Conservation (phyloP, 2,329 filamentous ascomycete species). For the Colletotrichum caudatum region DNA sequence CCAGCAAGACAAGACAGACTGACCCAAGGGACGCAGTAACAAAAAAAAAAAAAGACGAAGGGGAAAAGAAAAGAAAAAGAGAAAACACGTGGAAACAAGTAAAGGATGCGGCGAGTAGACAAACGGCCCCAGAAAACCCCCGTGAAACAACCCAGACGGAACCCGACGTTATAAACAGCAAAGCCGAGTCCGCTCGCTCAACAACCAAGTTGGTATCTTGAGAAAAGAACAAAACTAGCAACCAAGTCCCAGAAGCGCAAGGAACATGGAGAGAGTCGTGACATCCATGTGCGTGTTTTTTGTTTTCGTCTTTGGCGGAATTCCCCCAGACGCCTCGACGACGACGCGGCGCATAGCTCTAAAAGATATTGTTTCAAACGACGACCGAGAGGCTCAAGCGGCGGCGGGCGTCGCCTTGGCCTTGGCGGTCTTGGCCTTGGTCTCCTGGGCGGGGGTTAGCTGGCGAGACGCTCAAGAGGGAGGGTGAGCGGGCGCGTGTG, state of each 20-base stretch:
- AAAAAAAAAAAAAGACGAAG: background rate
- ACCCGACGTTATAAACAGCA: conserved; percentile 15
- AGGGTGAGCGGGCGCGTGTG: background rate
- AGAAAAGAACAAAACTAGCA: conserved; percentile 33
- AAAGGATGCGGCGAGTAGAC: background rate
- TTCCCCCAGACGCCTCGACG: background rate
- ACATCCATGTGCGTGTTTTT: background rate
- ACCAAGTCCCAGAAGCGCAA: conserved; percentile 7
- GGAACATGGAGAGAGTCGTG: background rate
- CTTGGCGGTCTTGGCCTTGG: conserved; percentile 41
- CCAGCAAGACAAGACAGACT: background rate
- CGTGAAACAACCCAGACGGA: background rate
- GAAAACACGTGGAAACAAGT: background rate
- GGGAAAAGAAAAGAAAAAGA: too few relatives aligned
- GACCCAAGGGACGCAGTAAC: background rate
- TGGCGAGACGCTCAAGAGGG: background rate
- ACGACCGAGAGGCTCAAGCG: background rate
- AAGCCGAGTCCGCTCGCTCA: conserved; percentile 25
- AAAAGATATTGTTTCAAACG: background rate
- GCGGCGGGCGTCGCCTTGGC: conserved; percentile 24
- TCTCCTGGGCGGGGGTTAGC: conserved; percentile 18
- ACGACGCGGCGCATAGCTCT: background rate
- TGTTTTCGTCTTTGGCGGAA: background rate
- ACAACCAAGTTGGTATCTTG: conserved; percentile 36
- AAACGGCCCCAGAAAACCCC: background rate